Base-by-base conservation (phyloP, 2,329 filamentous ascomycete species). In the Calonectria fujianensis region DNA sequence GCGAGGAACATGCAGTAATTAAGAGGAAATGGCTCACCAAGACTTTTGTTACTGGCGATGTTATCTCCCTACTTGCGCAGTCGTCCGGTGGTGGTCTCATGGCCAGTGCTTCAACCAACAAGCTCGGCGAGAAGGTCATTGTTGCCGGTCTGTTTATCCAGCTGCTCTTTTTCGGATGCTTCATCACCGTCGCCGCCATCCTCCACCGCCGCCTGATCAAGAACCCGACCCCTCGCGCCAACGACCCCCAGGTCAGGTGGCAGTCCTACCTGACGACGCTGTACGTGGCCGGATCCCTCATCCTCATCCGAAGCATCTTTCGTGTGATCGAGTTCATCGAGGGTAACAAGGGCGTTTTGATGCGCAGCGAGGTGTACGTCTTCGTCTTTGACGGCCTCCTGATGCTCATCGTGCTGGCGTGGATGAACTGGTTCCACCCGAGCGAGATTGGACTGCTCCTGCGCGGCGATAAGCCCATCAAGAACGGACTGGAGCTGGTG, bases 71-170 rank as follows among this genome's bases (percentile, higher is more conserved):
- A 2, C 72, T 82, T n/a, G 69, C 83, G 9, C 83, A 84, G 50
- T 78, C 78, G 4, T 77, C 79, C 27, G 80, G 80, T 39, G 80
- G 78, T n/a, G 79, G 80, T 11, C 63, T 81, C 24, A 79, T 82
- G 78, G 80, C 79, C 1, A 20, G 68, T 11, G 72, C 70, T 18
- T 75, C 80, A 32, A 29, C 77, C 2, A 75, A 67, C 64, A 75
- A 80, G n/a, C 80, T 80, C 1, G 88, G 88, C 31, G 83, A 89
- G 68, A 85, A 87, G 2, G 82, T 92, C 52, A 87, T 92, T 13
- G 82, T 92, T 14, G 87, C 77, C 0, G 90, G 90, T 11, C 83
- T 93, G 1, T 83, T 89, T 10, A 80, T 92, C 0, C 91, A 93
- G 75, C 85, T 92, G 16, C 57, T 90, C n/a, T 87, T 89, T 73